Conservation (phyloP, 2,329 filamentous ascomycete species). For the Epichloe amarillans region DNA sequence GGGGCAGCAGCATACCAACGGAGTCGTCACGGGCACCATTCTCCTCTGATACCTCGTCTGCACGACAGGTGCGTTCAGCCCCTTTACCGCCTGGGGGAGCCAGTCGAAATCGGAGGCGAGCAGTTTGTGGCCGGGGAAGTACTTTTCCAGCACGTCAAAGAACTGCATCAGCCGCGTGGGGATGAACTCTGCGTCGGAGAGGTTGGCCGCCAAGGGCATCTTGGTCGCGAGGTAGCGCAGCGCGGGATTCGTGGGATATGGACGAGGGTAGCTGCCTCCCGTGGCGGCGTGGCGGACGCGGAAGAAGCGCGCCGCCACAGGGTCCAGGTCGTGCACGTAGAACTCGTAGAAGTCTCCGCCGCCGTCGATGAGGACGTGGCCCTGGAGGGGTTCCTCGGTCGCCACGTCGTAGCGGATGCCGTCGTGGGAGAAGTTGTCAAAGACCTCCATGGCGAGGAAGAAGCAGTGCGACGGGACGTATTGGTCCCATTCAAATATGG, state of each 20-base stretch:
- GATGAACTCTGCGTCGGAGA: constrained; percentile 81
- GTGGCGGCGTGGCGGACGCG: constrained; percentile 71
- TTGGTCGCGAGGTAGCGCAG: constrained; percentile 48
- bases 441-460: constrained; percentile 95
- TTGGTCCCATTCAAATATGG: constrained; percentile 85
- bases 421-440: constrained; percentile 97
- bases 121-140: constrained; percentile 82
- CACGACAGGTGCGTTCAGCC: constrained; percentile 86
- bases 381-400: constrained; percentile 76
- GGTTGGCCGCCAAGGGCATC: constrained; percentile 60
- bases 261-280: constrained; percentile 46
- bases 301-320: constrained; percentile 69
- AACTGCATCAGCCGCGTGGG: constrained; percentile 93
- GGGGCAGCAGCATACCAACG: constrained; percentile 45
- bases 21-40: constrained; percentile 81
- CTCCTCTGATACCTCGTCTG: constrained; percentile 82
- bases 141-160: constrained; percentile 76
- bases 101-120: constrained; percentile 83
- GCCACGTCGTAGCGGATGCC: constrained; percentile 75
- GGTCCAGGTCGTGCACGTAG: constrained; percentile 70
- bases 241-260: constrained; percentile 40
- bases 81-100: constrained; percentile 69
- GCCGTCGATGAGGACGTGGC: constrained; percentile 71
- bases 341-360: constrained; percentile 91
- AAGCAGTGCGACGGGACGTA: constrained; percentile 90